Evolutionary conservation across 371 early-diverging fungal genomes (phyloP), one percentile per base, ranked within the genome.

Genomic region (Chytridiales sp.): DNA sequence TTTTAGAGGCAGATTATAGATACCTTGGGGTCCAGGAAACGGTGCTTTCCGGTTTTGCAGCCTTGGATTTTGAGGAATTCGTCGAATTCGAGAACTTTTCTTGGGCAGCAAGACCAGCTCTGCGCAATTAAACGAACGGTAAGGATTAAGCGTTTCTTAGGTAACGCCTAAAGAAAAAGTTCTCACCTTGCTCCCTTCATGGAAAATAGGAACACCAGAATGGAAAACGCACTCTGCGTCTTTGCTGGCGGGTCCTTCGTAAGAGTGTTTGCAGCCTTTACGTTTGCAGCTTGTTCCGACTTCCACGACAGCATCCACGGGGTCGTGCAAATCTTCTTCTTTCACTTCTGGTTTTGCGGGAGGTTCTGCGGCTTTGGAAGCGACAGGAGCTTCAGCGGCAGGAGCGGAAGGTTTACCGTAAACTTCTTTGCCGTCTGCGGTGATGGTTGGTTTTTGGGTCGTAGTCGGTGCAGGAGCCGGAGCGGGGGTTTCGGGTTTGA

Each of bases 81-180:
- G 38, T 97, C 98, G 82, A 96, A 97, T 74, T 96, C 98, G 17
- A 95, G 83, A 2, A 94, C 97, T 61, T 90, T 95, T 22, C 79
- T 55, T 4, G 66, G 34, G 57, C 79, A 78, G 62, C 79, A 78
- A 13, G 69, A 60, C 71, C 73, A 78, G 15, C 78, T 76, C 69
- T 74, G 24, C 3, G 27, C 26, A 4, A 4, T 1, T 1, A 17
- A 1, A 1, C 31, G 1, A 8, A n/a, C 8, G 47, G 11, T 21
- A 8, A 21, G 26, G 26, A 46, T 46, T 46, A 21, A 46, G 21
- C 21, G 50, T n/a, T n/a, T 31, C 44, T 42, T n/a, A 6, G 3
- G 1, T 17, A 8, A 49, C 5, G 1, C 50, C n/a, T n/a, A 55
- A 41, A 22, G 36, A 30, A 47, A 52, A 6, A 35, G 2, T 8